Evolutionary conservation across 805 yeast genomes (phyloP), one percentile per base, ranked within the genome.

Genomic region (Barnettozyma vustinii): DNA sequence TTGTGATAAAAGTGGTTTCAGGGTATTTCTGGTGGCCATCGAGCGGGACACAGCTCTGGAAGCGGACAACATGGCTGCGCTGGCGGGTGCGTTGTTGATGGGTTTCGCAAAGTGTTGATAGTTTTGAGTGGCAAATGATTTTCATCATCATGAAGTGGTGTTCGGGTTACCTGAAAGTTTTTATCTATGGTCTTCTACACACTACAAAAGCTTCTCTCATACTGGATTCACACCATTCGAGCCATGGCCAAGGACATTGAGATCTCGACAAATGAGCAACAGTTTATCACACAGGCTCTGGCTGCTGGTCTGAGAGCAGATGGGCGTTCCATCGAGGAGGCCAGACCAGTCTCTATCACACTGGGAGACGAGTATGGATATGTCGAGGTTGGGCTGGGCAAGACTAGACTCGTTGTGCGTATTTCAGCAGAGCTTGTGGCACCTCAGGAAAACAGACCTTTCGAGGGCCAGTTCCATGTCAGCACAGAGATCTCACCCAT

Each of bases 381-480:
- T 58, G 95, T 84, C 5, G 88, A 87, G 56, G 83, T 92, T 3
- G 69, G 67, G 15, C 73, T 90, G 63, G 98, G 98, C 0, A 71
- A 77, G 36, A 91, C 98, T 50, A 64, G 79, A 56, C 77, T 87
- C 10, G 75, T 83, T 1, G 89, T 80, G 4, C 74, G 87, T 48
- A 82, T 92, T 5, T 80, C 90, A 16, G 85, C 95, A 10, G 83
- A 80, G 46, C 81, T 94, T 13, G 75, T 79, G 4, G 77, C 79
- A 50, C 99, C 99, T 0, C 84, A 76, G 54, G 96, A 89, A 44
- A 96, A 91, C 56, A 75, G 96, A 47, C 97, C 97, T 0, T 92
- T 88, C 63, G 99, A 94, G 66, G 99, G 99, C 1, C 60, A 86
- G 4, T 90, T 94, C 63, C 73, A 77, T 21, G 90, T 94, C 13